Conservation (phyloP, 768 basidiomycete species). For the Mycena crocata region DNA sequence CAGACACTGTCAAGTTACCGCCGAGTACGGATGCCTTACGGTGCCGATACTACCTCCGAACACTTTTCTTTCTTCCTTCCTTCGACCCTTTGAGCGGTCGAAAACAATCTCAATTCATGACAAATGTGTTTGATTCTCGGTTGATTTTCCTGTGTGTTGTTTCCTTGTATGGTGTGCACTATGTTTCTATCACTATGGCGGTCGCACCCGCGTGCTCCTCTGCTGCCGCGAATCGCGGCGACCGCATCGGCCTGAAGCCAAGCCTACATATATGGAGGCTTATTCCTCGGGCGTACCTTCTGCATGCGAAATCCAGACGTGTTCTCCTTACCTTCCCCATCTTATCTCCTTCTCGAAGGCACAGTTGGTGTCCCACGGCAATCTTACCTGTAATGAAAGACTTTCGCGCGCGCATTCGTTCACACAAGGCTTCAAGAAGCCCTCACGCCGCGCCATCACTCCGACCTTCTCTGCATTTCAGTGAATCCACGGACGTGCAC, state of each 20-base stretch:
- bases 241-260: background rate
- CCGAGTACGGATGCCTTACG: slow-evolving; percentile 11
- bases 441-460: slow-evolving; percentile 13
- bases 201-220: too few relatives aligned
- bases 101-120: too few relatives aligned
- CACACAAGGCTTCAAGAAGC: background rate
- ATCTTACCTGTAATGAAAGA: slow-evolving; percentile 20
- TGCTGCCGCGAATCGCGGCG: too few relatives aligned
- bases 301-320: slow-evolving; percentile 3
- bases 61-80: too few relatives aligned
- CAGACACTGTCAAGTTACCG: background rate
- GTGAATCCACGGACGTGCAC: slow-evolving; percentile 11
- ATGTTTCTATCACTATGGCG: too few relatives aligned
- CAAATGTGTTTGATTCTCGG: too few relatives aligned
- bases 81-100: too few relatives aligned
- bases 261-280: slow-evolving; percentile 1
- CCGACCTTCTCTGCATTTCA: slow-evolving; percentile 20
- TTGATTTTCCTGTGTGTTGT: too few relatives aligned
- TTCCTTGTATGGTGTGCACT: too few relatives aligned
- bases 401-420: background rate
- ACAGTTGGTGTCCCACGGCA: slow-evolving; percentile 12
- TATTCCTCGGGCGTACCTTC: slow-evolving; percentile 8
- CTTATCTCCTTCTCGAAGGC: slow-evolving; percentile 26
- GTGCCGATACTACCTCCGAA: background rate
- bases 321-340: background rate